A percentile compares a stretch with the other conserved stretches of the same genome.
Evolutionary conservation across 371 early-diverging fungal species (phyloP).

Genomic region (Mortierella sp.): DNA sequence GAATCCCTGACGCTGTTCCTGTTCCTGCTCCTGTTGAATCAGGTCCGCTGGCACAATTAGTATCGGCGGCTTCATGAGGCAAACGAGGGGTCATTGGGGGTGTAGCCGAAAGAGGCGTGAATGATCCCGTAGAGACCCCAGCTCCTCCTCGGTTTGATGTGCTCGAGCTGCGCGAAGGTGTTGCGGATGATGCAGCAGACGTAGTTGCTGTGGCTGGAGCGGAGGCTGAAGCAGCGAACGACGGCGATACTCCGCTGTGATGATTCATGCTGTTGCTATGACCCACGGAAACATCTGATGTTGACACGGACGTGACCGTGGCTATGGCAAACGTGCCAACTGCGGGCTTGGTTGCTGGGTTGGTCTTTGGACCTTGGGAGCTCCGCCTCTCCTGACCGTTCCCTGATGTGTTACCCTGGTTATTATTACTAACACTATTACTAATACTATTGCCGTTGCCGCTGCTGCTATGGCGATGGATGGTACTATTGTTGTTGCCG

Average conservation of each 20-base stretch:
- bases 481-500: not conserved
- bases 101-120: conserved; percentile 38
- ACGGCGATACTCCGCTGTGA: not conserved
- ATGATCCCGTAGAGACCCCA: conserved; percentile 26
- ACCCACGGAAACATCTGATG: not conserved
- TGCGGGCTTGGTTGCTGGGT: conserved; percentile 33
- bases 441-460: too few species aligned
- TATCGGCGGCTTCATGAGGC: conserved; percentile 5
- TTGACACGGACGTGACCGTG: conserved; percentile 11
- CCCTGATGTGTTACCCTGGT: too few species aligned
- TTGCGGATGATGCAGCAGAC: conserved; percentile 28
- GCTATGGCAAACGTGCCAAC: conserved; percentile 14
- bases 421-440: too few species aligned
- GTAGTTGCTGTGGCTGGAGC: conserved; percentile 13
- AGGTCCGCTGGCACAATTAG: not conserved
- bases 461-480: too few species aligned
- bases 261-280: too few species aligned
- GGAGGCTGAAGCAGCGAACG: not conserved
- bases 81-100: conserved; percentile 43
- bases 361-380: conserved; percentile 32
- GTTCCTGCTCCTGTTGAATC: not conserved
- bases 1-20: not conserved
- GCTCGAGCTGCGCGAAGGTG: conserved; percentile 52
- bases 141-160: conserved; percentile 37
- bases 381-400: conserved; percentile 11